phyloP scores from a whole-genome alignment of 768 basidiomycete genomes.

The Suillus placidus region DNA sequence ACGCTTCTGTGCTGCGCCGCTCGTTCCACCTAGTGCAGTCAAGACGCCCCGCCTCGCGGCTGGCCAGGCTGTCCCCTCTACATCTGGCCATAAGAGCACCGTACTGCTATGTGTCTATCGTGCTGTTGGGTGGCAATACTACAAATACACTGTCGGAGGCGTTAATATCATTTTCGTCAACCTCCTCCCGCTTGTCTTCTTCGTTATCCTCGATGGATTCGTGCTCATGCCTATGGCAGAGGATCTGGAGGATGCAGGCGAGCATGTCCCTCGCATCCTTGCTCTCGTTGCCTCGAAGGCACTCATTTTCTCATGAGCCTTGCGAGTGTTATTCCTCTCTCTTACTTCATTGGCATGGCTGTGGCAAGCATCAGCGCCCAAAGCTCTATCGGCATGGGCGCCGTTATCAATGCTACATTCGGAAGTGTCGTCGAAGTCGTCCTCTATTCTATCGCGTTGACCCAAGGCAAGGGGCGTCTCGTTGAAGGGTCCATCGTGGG shows the following conservation, averaged over 20 bases:
- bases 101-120: slow-evolving; percentile 94
- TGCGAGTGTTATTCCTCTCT: slow-evolving; percentile 92
- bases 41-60: slow-evolving; percentile 76
- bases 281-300: slow-evolving; percentile 69
- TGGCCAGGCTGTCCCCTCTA: slow-evolving; percentile 84
- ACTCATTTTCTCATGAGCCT: slow-evolving; percentile 84
- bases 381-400: slow-evolving; percentile 98
- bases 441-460: slow-evolving; percentile 87
- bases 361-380: slow-evolving; percentile 99
- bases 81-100: slow-evolving; percentile 73
- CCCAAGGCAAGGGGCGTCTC: slow-evolving; percentile 87
- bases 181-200: slow-evolving; percentile 89
- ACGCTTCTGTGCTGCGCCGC: slow-evolving; percentile 90
- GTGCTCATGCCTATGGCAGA: slow-evolving; percentile 76
- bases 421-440: slow-evolving; percentile 98
- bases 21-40: slow-evolving; percentile 43
- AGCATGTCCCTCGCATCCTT: slow-evolving; percentile 66
- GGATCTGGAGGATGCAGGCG: slow-evolving; percentile 51
- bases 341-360: slow-evolving; percentile 99
- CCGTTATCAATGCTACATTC: slow-evolving; percentile 98
- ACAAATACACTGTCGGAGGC: slow-evolving; percentile 98
- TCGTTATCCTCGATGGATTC: slow-evolving; percentile 93
- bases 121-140: slow-evolving; percentile 88
- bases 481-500: slow-evolving; percentile 98
- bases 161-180: slow-evolving; percentile 99